These are phyloP conservation scores for Erodium maritimum DNA, from an alignment of 345 rosid species.

Conservation along the genomic window DNA sequence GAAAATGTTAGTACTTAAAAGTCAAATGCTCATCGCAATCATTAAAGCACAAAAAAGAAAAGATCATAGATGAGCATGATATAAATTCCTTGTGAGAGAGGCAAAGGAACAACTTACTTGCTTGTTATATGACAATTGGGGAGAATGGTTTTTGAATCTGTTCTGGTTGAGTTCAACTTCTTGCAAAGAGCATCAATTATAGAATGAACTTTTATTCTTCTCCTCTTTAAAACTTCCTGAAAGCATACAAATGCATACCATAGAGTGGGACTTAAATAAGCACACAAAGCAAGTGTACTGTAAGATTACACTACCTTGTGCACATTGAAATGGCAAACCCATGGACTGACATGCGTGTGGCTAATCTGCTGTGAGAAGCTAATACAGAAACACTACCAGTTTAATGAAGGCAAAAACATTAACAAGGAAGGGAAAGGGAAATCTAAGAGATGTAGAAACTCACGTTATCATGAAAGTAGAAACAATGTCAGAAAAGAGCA, in stretches of 20 bases:
- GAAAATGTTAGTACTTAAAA: too few relatives aligned
- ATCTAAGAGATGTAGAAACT: conserved; percentile 12
- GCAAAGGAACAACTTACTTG: conserved; percentile 36
- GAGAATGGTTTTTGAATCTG: conserved; percentile 24
- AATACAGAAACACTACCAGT: conserved; percentile 11
- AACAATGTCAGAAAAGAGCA: conserved; percentile 60
- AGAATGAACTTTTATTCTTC: conserved; percentile 29
- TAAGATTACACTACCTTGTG: conserved; percentile 36
- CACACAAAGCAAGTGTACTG: background rate
- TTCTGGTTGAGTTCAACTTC: conserved; percentile 26
- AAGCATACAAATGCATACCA: conserved; percentile 9
- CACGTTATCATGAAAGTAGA: conserved; percentile 61
- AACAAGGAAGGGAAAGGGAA: background rate
- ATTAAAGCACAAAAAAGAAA: too few relatives aligned
- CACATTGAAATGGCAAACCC: conserved; percentile 86
- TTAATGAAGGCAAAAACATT: background rate
- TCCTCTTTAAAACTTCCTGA: conserved; percentile 59
- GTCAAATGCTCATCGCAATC: too few relatives aligned
- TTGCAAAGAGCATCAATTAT: conserved; percentile 35
- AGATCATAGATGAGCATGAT: background rate
- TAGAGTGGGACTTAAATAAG: conserved; percentile 5
- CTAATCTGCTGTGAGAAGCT: conserved; percentile 44
- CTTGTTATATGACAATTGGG: conserved; percentile 28
- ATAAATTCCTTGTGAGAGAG: background rate
- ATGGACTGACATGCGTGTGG: conserved; percentile 37